Base-by-base conservation (phyloP, 305 asterid species). In the Solanum hybrid region DNA sequence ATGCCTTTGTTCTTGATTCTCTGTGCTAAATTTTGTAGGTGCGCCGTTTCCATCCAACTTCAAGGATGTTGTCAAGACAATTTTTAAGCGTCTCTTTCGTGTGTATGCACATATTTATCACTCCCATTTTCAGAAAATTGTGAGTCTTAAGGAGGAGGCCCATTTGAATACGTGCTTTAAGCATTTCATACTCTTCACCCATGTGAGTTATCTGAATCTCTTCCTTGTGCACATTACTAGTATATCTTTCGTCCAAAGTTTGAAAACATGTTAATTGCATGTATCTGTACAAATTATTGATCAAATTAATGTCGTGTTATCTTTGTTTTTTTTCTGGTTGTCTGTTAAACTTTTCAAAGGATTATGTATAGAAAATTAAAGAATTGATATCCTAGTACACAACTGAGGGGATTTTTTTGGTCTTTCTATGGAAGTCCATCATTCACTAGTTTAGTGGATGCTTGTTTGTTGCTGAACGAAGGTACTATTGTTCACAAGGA, bases 141-240 rank as follows among this genome's bases (percentile, higher is more conserved):
- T 96, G 92, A 96, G 98, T 90, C 98, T 97, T 2, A 96, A 97
- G 95, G 99, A 97, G 95, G 99, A 97, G 92, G 99, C 99, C 70
- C 99, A 96, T 96, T 95, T 97, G 89, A 97, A 97, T 90, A 97
- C 99, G 8, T 97, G 99, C 95, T 97, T 97, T 96, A 97, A 97
- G 94, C 99, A 97, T 92, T 96, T 97, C 90, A 95, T 96, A 89
- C 95, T 96, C 70, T 97, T 96, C 88, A 96, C 98, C 81, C 94
- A 95, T 90, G 99, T 96, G 93, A 95, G 98, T 93, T 90, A 41
- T 91, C 81, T 14, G 14, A 61, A 84, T 33, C 87, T 87, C 51
- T 36, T 85, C 34, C 78, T 85, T 85, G 88, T 22, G 45, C 51
- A 57, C 45, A 20, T 10, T 85, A 32, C 32, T 57, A 33, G 13